phyloP scores from a whole-genome alignment of 805 yeast species.

The Teunomyces aglyptinius region DNA sequence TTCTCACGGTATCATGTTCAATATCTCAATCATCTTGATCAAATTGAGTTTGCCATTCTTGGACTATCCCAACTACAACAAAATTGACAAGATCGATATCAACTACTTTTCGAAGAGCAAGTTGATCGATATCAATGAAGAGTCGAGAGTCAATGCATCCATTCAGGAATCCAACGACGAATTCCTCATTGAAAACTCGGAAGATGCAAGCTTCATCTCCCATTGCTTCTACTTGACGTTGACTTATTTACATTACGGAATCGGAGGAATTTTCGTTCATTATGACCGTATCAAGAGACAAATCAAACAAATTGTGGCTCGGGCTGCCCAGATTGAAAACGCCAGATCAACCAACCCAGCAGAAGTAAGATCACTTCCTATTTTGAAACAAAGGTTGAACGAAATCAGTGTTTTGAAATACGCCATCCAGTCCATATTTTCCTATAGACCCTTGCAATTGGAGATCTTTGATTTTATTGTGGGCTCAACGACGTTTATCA shows the following conservation, averaged over 20 bases:
- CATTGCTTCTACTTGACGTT: slow-evolving; percentile 81
- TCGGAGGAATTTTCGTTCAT: slow-evolving; percentile 68
- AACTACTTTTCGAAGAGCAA: slow-evolving; percentile 58
- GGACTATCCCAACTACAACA: slow-evolving; percentile 55
- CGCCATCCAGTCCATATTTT: slow-evolving; percentile 62
- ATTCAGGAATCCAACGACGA: slow-evolving; percentile 64
- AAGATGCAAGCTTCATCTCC: slow-evolving; percentile 72
- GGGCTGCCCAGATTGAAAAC: slow-evolving; percentile 46
- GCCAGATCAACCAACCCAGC: slow-evolving; percentile 24
- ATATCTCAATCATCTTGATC: slow-evolving; percentile 64
- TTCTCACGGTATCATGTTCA: slow-evolving; percentile 79
- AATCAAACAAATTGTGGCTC: slow-evolving; percentile 48
- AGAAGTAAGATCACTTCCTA: slow-evolving; percentile 46
- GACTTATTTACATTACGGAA: slow-evolving; percentile 82
- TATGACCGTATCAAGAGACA: slow-evolving; percentile 53
- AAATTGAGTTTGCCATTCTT: slow-evolving; percentile 82
- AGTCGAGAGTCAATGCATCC: slow-evolving; percentile 80
- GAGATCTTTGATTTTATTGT: slow-evolving; percentile 74
- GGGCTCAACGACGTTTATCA: slow-evolving; percentile 71
- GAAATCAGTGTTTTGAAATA: slow-evolving; percentile 45
- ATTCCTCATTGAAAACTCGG: slow-evolving; percentile 41
- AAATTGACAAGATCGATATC: slow-evolving; percentile 73
- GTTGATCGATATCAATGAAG: slow-evolving; percentile 68
- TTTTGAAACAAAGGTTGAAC: slow-evolving; percentile 38
- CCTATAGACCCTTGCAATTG: slow-evolving; percentile 53